Base-by-base conservation (phyloP, 345 rosid genomes). In the Geranium brycei region DNA sequence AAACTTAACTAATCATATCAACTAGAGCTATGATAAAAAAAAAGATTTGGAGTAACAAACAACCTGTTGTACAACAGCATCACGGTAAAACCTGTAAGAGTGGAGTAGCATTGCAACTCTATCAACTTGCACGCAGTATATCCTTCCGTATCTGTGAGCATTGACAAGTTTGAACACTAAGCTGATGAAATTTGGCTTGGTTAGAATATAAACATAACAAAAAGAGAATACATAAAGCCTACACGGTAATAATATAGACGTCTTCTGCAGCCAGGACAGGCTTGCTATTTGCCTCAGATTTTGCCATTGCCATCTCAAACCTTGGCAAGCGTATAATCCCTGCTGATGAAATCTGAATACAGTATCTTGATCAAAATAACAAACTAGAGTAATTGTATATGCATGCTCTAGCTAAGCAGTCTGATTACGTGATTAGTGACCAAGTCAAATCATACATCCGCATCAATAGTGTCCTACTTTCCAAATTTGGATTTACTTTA, bases 71-170 rank as follows among this genome's bases (percentile, higher is more conserved):
- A 95, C 76, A 62, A 95, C 88, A 75, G 96, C 99, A 81, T 95
- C 99, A 10, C 93, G 88, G 76, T 91, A 95, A 77, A 95, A 91
- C 73, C 95, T 82, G 78, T 95, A 91, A 2, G 77, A 82, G 77
- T 95, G 88, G 57, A 95, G 89, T 55, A 81, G 81, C 97, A 95
- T 95, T 60, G 97, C 96, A 74, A 88, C 87, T 80, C 90, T 91
- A 78, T 95, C 99, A 78, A 87, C 82, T 81, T 95, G 97, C 75
- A 95, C 79, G 82, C 99, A 95, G 78, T 95, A 95, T 73, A 95
- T 87, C 77, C 99, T 85, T 67, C 96, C 99, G 77, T 95, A 95
- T 64, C 99, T 95, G 97, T 72, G 66, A 74, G 69, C 35, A 64
- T 64, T 61, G 41, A 72, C 19, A 62, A 63, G 55, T 68, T 58